A percentile compares a stretch with the other conserved stretches of the same genome.
Evolutionary conservation across 768 basidiomycete genomes (phyloP).

Genomic region (Hirschioporus abietinus): DNA sequence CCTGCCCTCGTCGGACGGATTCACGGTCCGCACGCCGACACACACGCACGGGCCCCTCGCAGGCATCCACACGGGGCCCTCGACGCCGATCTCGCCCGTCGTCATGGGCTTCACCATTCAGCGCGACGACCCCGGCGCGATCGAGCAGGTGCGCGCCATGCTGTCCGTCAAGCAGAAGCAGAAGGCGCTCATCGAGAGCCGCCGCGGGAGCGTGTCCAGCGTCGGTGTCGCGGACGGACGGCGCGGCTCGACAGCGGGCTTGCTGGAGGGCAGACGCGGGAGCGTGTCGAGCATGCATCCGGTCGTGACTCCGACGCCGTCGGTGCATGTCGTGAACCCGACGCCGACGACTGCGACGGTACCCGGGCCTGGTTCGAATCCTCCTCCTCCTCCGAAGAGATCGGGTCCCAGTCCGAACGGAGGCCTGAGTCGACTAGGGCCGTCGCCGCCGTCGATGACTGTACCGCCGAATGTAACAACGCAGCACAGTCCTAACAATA

Average conservation of each 20-base stretch:
- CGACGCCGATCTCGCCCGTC: slow-evolving; percentile 61
- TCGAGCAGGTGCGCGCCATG: slow-evolving; percentile 61
- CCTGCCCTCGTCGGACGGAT: slow-evolving; percentile 33
- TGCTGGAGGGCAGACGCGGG: slow-evolving; percentile 3
- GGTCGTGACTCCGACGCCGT: neutral
- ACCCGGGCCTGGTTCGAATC: neutral
- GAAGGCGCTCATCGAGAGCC: slow-evolving; percentile 65
- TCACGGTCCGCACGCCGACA: slow-evolving; percentile 19
- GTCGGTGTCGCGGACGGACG: slow-evolving; percentile 10
- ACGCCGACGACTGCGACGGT: neutral
- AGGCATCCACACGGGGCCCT: slow-evolving; percentile 17
- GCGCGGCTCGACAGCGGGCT: neutral
- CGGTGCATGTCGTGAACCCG: neutral
- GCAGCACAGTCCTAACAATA: neutral
- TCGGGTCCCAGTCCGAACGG: slow-evolving; percentile 2
- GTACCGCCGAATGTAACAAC: neutral
- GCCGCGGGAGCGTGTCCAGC: slow-evolving; percentile 53
- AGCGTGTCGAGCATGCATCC: slow-evolving; percentile 3
- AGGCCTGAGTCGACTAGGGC: neutral
- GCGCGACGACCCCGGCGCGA: slow-evolving; percentile 51
- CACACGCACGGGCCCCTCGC: slow-evolving; percentile 1
- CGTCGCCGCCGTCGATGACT: slow-evolving; percentile 1
- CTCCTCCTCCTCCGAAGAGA: neutral
- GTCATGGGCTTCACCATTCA: slow-evolving; percentile 52
- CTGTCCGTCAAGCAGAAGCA: slow-evolving; percentile 64